Conservation (phyloP, 345 rosid species). For the Lepidium didymum region DNA sequence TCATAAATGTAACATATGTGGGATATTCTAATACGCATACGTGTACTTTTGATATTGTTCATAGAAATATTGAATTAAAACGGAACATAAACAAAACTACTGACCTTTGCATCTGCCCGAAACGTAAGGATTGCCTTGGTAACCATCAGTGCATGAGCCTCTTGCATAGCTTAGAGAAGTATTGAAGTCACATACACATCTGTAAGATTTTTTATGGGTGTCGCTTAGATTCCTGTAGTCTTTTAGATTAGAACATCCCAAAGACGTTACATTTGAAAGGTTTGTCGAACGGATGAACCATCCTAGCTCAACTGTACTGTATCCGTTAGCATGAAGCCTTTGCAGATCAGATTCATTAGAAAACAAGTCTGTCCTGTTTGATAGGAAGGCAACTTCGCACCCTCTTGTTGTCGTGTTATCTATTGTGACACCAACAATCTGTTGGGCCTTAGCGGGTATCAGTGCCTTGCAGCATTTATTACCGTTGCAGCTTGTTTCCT, state of each 20-base stretch:
- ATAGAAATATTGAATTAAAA: background rate
- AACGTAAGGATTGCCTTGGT: conserved; percentile 28
- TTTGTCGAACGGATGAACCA: background rate
- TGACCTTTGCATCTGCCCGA: conserved; percentile 22
- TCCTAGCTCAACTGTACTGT: background rate
- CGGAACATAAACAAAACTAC: background rate
- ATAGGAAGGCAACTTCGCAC: background rate
- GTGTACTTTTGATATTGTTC: background rate
- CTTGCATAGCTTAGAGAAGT: background rate
- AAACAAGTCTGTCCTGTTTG: fast-evolving
- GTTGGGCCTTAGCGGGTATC: background rate
- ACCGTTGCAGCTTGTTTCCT: background rate
- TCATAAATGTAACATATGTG: too few species aligned
- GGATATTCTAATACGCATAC: too few species aligned
- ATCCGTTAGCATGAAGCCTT: background rate
- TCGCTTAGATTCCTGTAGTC: background rate
- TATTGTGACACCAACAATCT: background rate
- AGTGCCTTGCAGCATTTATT: background rate
- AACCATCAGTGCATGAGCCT: conserved; percentile 16
- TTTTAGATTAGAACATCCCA: background rate
- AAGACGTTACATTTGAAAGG: background rate
- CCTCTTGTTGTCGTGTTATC: background rate
- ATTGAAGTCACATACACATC: background rate
- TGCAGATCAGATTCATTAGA: background rate
- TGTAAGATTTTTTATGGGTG: fast-evolving